Conservation (phyloP, 2,329 filamentous ascomycete genomes). For the Amphichorda felina region DNA sequence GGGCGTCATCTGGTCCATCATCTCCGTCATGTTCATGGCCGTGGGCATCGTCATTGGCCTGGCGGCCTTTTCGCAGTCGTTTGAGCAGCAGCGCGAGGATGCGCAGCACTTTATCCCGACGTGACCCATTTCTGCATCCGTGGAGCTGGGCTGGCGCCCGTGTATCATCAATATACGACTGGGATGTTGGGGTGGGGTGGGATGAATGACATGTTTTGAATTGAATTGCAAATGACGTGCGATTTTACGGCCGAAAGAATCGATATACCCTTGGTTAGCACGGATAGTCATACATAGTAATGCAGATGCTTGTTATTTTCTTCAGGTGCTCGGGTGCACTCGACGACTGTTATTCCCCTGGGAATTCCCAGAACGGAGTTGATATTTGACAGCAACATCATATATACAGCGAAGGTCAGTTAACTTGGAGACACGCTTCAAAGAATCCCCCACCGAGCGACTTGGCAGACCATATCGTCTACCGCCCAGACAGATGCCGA, state of each 20-base stretch:
- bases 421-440: background rate
- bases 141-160: too few relatives aligned
- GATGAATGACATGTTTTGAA: background rate
- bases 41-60: constrained; percentile 64
- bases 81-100: constrained; percentile 55
- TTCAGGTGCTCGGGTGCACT: background rate
- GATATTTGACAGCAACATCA: too few relatives aligned
- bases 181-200: background rate
- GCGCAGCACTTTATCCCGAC: constrained; percentile 54
- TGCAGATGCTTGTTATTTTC: background rate
- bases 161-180: too few relatives aligned
- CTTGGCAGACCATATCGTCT: too few relatives aligned
- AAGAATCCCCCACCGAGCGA: too few relatives aligned
- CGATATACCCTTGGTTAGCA: background rate
- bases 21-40: constrained; percentile 62
- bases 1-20: constrained; percentile 67
- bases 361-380: too few relatives aligned
- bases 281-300: background rate
- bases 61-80: constrained; percentile 63
- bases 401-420: too few relatives aligned
- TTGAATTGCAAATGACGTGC: too few relatives aligned
- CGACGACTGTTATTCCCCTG: background rate
- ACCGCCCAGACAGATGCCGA: too few relatives aligned
- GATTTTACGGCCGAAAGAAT: background rate
- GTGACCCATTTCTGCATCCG: constrained; percentile 5